Evolutionary conservation across 1,284 basidiomycete genomes (phyloP).

Genomic region (Ceratobasidium sp.): DNA sequence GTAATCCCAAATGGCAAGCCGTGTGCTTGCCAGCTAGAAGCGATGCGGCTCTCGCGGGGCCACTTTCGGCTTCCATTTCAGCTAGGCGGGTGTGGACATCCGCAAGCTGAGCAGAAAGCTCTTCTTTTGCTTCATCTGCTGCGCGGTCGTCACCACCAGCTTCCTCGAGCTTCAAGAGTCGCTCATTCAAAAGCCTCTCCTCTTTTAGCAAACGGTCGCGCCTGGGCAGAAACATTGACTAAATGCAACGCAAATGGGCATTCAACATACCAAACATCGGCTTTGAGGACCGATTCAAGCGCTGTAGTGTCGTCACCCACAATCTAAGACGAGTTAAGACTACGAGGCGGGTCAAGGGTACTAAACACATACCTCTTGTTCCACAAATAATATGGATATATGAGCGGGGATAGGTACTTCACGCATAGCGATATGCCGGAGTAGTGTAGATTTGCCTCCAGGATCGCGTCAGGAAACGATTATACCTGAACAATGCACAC

Average conservation of each 20-base stretch:
- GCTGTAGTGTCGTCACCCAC: constrained; percentile 94
- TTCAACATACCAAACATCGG: constrained; percentile 82
- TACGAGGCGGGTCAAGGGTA: constrained; percentile 19
- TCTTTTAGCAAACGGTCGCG: constrained; percentile 89
- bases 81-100: constrained; percentile 92
- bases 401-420: constrained; percentile 94
- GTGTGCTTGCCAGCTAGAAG: constrained; percentile 79
- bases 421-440: constrained; percentile 94
- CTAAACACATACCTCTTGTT: constrained; percentile 84
- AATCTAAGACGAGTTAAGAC: constrained; percentile 63
- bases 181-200: constrained; percentile 79
- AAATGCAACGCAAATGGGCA: neutral
- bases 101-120: constrained; percentile 84
- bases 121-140: constrained; percentile 86
- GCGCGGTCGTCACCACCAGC: constrained; percentile 64
- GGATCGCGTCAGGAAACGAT: constrained; percentile 60
- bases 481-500: neutral
- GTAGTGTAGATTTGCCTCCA: constrained; percentile 98
- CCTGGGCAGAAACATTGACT: neutral
- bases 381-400: constrained; percentile 97
- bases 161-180: constrained; percentile 76
- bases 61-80: constrained; percentile 98
- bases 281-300: constrained; percentile 94
- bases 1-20: neutral
- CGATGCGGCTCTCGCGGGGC: constrained; percentile 91